These are phyloP conservation scores for Mrakia blollopis DNA, from an alignment of 768 basidiomycete species.

Conservation along the genomic window DNA sequence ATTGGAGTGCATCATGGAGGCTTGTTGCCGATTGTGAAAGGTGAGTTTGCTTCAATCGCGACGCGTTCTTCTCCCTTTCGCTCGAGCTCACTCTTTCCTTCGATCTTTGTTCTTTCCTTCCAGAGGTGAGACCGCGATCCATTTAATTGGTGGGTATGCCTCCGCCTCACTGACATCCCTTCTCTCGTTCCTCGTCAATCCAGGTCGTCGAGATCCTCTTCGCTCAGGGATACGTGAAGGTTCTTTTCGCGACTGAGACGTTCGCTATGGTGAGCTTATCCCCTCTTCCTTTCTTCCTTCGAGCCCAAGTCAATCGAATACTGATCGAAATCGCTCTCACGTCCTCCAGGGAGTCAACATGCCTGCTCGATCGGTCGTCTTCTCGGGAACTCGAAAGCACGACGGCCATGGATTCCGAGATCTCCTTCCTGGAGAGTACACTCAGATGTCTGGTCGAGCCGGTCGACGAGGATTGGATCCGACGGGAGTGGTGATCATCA, in stretches of 20 bases:
- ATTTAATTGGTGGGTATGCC: too few relatives aligned
- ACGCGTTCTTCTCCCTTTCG: neutral
- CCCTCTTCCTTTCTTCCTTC: neutral
- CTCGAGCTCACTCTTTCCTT: neutral
- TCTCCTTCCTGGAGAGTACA: conserved; percentile 68
- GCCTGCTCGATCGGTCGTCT: conserved; percentile 96
- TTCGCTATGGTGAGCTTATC: conserved; percentile 85
- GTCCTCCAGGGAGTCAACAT: conserved; percentile 89
- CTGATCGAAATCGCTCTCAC: neutral
- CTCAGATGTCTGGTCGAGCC: conserved; percentile 98
- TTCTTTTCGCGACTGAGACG: conserved; percentile 96
- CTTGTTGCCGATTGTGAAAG: conserved; percentile 91
- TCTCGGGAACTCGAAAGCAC: conserved; percentile 89
- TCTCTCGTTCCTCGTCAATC: neutral
- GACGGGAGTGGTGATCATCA: conserved; percentile 91
- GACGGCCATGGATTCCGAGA: conserved; percentile 90
- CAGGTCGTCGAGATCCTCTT: conserved; percentile 95
- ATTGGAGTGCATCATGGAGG: conserved; percentile 98
- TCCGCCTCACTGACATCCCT: neutral
- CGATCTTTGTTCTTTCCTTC: conserved; percentile 21
- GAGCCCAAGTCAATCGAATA: too few relatives aligned
- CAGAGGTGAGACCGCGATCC: conserved; percentile 20
- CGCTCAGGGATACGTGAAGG: conserved; percentile 88
- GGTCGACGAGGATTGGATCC: conserved; percentile 91
- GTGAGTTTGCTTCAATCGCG: conserved; percentile 47